A percentile compares a stretch with the other conserved stretches of the same genome.
Conservation (phyloP, 345 rosid genomes). For the Mangifera indica region DNA sequence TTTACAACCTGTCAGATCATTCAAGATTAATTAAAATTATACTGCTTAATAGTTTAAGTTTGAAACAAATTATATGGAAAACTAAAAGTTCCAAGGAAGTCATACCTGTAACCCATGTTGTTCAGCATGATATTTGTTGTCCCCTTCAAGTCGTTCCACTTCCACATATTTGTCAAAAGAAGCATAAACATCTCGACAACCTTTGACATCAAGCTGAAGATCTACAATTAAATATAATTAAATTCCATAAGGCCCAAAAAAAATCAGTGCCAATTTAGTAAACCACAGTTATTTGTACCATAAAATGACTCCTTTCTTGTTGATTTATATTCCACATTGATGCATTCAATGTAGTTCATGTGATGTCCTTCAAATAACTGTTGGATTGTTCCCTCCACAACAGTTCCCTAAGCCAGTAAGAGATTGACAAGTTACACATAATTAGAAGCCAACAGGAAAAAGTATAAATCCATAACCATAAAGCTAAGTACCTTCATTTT, state of each 20-base stretch:
- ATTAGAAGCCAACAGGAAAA: not conserved
- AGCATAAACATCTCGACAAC: slow-evolving; percentile 74
- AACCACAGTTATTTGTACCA: slow-evolving; percentile 28
- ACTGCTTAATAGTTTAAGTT: not conserved
- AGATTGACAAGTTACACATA: not conserved
- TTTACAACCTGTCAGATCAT: not conserved
- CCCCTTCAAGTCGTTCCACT: slow-evolving; percentile 79
- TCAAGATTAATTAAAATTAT: not conserved
- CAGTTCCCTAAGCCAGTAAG: slow-evolving; percentile 43
- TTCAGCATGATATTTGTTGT: slow-evolving; percentile 73
- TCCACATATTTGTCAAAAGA: slow-evolving; percentile 82
- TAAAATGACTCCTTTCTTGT: slow-evolving; percentile 63
- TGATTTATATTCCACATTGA: slow-evolving; percentile 57
- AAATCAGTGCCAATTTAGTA: not conserved
- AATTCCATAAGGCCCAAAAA: slow-evolving; percentile 1
- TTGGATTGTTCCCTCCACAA: slow-evolving; percentile 65
- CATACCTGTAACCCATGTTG: slow-evolving; percentile 71
- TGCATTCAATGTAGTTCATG: slow-evolving; percentile 65
- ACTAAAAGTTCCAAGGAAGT: not conserved
- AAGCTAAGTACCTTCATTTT: slow-evolving; percentile 51
- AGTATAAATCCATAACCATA: not conserved
- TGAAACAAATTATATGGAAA: not conserved
- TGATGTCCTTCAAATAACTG: slow-evolving; percentile 65
- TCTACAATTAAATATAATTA: slow-evolving; percentile 35
- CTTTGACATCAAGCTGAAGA: slow-evolving; percentile 89